phyloP scores from a whole-genome alignment of 2,329 filamentous ascomycete genomes.

The Hortaea sp. region DNA sequence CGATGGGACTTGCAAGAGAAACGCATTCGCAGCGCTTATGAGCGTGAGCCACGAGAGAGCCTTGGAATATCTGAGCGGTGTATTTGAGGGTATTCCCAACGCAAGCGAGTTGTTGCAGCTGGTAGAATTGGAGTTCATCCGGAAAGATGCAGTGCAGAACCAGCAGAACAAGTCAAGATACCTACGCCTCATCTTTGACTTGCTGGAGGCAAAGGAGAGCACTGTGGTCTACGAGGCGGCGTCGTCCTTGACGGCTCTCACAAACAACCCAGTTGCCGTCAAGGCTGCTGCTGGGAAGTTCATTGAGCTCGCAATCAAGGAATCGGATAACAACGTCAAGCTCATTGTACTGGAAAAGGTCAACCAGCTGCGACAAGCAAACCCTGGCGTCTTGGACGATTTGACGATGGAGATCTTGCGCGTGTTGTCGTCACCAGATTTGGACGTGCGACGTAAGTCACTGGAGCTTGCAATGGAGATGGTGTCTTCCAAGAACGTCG shows the following conservation, averaged over 20 bases:
- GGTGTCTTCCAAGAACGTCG: slow-evolving; percentile 98
- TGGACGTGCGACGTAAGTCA: slow-evolving; percentile 89
- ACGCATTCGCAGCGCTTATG: slow-evolving; percentile 85
- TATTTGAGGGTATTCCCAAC: slow-evolving; percentile 89
- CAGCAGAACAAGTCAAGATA: slow-evolving; percentile 93
- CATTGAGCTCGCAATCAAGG: slow-evolving; percentile 93
- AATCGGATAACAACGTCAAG: slow-evolving; percentile 98
- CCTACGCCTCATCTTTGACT: slow-evolving; percentile 87
- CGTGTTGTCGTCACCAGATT: slow-evolving; percentile 87
- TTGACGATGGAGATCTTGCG: slow-evolving; percentile 94
- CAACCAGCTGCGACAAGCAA: slow-evolving; percentile 73
- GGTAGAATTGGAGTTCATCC: slow-evolving; percentile 91
- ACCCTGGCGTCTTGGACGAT: slow-evolving; percentile 86
- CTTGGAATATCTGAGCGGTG: slow-evolving; percentile 72
- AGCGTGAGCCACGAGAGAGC: slow-evolving; percentile 92
- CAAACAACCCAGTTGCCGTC: slow-evolving; percentile 91
- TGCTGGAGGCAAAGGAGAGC: slow-evolving; percentile 83
- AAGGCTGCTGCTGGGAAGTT: slow-evolving; percentile 95
- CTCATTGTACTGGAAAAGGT: slow-evolving; percentile 94
- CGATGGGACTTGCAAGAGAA: slow-evolving; percentile 93
- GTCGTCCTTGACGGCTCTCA: slow-evolving; percentile 85
- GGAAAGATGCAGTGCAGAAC: slow-evolving; percentile 93
- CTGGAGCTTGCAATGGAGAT: slow-evolving; percentile 86
- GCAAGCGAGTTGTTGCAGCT: slow-evolving; percentile 89
- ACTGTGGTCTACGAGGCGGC: slow-evolving; percentile 97